Percentiles rank a stretch among this genome's conserved stretches.
phyloP scores from a whole-genome alignment of 108 stramenopile species.

The Fistulifera pelliculosa region DNA sequence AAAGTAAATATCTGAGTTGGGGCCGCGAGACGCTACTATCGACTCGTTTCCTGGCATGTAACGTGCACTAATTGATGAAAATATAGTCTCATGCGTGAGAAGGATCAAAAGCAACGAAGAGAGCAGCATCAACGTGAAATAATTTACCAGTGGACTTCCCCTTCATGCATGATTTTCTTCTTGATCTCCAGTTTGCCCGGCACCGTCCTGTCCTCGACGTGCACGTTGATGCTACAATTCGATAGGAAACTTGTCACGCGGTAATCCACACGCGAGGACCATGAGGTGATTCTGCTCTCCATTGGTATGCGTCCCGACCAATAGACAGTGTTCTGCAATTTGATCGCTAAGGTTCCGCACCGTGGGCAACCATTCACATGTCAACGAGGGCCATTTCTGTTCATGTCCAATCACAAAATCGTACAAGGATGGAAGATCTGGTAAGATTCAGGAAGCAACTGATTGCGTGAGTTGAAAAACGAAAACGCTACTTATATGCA shows the following conservation, averaged over 20 bases:
- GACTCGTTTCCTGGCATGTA: slow-evolving; percentile 97
- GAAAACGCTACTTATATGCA: no score
- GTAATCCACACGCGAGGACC: slow-evolving; percentile 87
- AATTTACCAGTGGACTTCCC: slow-evolving; percentile 96
- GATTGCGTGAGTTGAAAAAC: no score
- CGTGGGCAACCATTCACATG: slow-evolving; percentile 91
- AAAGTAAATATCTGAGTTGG: slow-evolving; percentile 71
- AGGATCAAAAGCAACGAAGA: no score
- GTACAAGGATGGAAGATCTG: slow-evolving; percentile 86
- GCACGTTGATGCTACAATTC: slow-evolving; percentile 24
- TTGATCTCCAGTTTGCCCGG: slow-evolving; percentile 86
- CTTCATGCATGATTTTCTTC: slow-evolving; percentile 89
- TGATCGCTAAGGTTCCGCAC: slow-evolving; percentile 20
- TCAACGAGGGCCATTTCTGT: slow-evolving; percentile 96
- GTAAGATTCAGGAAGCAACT: no score
- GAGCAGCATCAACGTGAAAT: no score
- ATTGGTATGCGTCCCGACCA: slow-evolving; percentile 94
- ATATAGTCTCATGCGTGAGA: no score
- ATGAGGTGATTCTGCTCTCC: slow-evolving; percentile 93
- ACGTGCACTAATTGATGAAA: no score
- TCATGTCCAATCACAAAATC: slow-evolving; percentile 96
- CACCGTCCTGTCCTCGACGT: slow-evolving; percentile 77
- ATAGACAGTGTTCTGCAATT: slow-evolving; percentile 61
- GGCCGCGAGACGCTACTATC: slow-evolving; percentile 89
- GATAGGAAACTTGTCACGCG: slow-evolving; percentile 20